These are phyloP conservation scores for Pestalotiopsis fici DNA, from an alignment of 2,329 filamentous ascomycete species.

Conservation along the genomic window DNA sequence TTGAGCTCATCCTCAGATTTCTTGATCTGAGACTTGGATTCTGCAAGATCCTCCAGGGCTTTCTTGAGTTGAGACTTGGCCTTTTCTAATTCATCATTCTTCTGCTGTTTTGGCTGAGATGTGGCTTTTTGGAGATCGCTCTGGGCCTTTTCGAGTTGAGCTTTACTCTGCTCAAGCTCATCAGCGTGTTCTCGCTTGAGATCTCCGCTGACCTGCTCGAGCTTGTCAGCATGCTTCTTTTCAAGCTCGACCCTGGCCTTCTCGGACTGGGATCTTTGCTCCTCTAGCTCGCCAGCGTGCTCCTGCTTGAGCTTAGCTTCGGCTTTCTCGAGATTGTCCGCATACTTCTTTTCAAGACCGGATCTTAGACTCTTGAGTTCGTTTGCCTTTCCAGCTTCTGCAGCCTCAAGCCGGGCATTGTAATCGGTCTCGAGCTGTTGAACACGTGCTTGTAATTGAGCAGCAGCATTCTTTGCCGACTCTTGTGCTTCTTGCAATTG, in stretches of 20 bases:
- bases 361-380: neutral
- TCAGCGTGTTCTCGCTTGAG: neutral
- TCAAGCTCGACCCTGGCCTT: slow-evolving; percentile 26
- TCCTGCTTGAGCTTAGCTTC: slow-evolving; percentile 29
- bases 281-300: slow-evolving; percentile 31
- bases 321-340: neutral
- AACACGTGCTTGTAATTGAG: neutral
- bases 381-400: neutral
- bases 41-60: slow-evolving; percentile 6
- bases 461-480: neutral
- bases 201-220: slow-evolving; percentile 17
- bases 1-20: slow-evolving; percentile 17
- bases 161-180: neutral
- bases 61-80: neutral
- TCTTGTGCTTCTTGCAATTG: neutral
- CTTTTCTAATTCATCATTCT: neutral
- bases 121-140: neutral
- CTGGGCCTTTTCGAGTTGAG: neutral
- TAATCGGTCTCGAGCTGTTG: neutral
- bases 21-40: slow-evolving; percentile 9
- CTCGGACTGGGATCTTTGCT: slow-evolving; percentile 9
- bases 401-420: neutral
- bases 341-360: neutral
- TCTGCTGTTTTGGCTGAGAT: neutral
- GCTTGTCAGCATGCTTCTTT: slow-evolving; percentile 6